Evolutionary conservation across 2,329 filamentous ascomycete species (phyloP).

Genomic region (Cordyceps farinosa): DNA sequence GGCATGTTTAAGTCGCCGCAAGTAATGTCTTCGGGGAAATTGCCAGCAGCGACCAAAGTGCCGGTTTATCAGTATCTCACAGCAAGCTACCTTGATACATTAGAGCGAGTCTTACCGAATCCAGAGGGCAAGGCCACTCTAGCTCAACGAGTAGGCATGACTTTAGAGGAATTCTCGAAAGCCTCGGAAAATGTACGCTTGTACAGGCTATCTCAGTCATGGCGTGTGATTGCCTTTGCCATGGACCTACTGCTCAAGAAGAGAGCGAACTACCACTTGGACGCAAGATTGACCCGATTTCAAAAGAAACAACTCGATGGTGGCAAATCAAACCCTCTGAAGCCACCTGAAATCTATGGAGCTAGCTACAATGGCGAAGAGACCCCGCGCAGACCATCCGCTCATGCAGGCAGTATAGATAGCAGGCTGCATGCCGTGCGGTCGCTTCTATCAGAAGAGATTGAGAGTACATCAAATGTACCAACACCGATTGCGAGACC

Average conservation of each 20-base stretch:
- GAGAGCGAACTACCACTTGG: constrained; percentile 55
- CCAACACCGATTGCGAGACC: constrained; percentile 57
- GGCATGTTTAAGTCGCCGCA: constrained; percentile 58
- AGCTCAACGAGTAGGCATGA: constrained; percentile 44
- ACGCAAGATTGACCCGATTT: constrained; percentile 43
- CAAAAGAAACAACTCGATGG: constrained; percentile 33
- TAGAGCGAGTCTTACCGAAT: constrained; percentile 47
- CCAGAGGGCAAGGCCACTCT: constrained; percentile 36
- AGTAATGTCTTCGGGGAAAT: constrained; percentile 58
- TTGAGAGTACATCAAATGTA: constrained; percentile 61
- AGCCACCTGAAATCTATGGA: constrained; percentile 26
- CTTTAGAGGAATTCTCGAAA: constrained; percentile 54
- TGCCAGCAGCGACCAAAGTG: constrained; percentile 50
- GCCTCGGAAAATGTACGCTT: constrained; percentile 55
- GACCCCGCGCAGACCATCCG: constrained; percentile 34
- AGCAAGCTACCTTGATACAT: constrained; percentile 51
- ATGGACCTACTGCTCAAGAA: constrained; percentile 51
- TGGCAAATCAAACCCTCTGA: constrained; percentile 26
- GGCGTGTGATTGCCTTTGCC: constrained; percentile 58
- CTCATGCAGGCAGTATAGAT: constrained; percentile 29
- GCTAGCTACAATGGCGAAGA: constrained; percentile 33
- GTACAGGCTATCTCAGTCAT: constrained; percentile 61
- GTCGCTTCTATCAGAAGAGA: constrained; percentile 52
- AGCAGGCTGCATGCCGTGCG: constrained; percentile 34
- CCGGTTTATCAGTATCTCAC: constrained; percentile 55